phyloP scores from a whole-genome alignment of 2,329 filamentous ascomycete species.

The Apiospora koreana region DNA sequence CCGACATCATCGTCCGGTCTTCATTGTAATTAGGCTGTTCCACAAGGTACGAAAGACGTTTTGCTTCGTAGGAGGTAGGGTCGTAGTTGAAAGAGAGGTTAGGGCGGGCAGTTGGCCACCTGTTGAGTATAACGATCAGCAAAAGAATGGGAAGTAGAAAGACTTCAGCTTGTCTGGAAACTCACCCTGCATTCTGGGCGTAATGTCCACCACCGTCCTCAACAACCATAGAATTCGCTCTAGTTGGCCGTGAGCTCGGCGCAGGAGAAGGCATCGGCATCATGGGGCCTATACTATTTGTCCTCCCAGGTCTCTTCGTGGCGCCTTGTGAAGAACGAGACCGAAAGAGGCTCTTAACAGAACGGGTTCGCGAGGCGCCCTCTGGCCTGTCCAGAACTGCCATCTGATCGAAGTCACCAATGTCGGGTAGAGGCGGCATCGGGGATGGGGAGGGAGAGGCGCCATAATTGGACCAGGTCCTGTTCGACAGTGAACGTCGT shows the following conservation, averaged over 20 bases:
- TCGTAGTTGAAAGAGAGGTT: constrained; percentile 46
- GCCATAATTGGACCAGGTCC: constrained; percentile 27
- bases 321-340: constrained; percentile 35
- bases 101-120: constrained; percentile 33
- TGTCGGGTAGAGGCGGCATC: constrained; percentile 20
- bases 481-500: constrained; percentile 30
- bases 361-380: constrained; percentile 18
- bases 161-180: neutral
- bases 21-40: constrained; percentile 37
- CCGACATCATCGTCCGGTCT: constrained; percentile 33
- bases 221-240: constrained; percentile 35
- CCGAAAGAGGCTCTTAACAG: constrained; percentile 36
- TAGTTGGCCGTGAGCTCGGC: constrained; percentile 26
- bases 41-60: constrained; percentile 41
- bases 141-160: constrained; percentile 12
- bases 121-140: constrained; percentile 19
- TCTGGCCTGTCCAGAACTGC: constrained; percentile 16
- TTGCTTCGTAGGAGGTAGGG: constrained; percentile 46
- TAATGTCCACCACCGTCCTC: constrained; percentile 18
- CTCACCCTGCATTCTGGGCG: neutral
- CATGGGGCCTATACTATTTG: constrained; percentile 30
- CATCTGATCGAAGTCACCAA: constrained; percentile 2
- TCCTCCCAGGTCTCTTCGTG: constrained; percentile 23
- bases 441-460: constrained; percentile 23
- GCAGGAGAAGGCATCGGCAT: constrained; percentile 19